Base-by-base conservation (phyloP, 306 rosid species). In the Boehmeria nivea region DNA sequence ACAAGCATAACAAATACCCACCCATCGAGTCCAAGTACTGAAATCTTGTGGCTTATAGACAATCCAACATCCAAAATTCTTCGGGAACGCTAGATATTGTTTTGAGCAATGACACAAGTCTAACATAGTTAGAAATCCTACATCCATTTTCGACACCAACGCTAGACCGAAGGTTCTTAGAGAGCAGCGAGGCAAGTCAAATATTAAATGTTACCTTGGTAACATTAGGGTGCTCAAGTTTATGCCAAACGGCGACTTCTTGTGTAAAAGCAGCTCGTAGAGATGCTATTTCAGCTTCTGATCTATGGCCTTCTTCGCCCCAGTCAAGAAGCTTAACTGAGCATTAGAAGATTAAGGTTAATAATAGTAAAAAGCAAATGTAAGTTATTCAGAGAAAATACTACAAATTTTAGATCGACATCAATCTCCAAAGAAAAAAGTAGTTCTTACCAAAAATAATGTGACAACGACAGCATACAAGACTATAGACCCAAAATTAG, bases 171-270 rank as follows among this genome's bases (percentile, higher is more conserved):
- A n/a, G n/a, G n/a, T n/a, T n/a, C n/a, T n/a, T n/a, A n/a, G n/a
- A n/a, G n/a, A n/a, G n/a, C n/a, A n/a, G n/a, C n/a, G n/a, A 31
- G 9, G 36, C 17, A 58, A 45, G 31, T 38, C 60, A 64, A 68
- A n/a, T 43, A 49, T 9, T 42, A 74, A 43, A 43, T 8, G 22
- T 61, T 78, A 87, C 98, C 87, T 87, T 87, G 49, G 95, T 91
- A 59, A 91, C 93, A 73, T 91, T 91, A 66, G 96, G 96, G 74
- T 91, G 98, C 34, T 91, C 98, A 78, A 91, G 98, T 72, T 84
- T 91, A 78, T 91, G 96, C 98, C 98, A 91, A 55, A 91, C 98
- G 18, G 85, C 95, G 68, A 91, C 98, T 77, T 91, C 98, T 72
- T 91, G 98, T 3, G 93, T 84, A 73, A 91, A 91, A 64, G 98